Conservation (phyloP, 305 asterid species). For the Salvia sclarea region DNA sequence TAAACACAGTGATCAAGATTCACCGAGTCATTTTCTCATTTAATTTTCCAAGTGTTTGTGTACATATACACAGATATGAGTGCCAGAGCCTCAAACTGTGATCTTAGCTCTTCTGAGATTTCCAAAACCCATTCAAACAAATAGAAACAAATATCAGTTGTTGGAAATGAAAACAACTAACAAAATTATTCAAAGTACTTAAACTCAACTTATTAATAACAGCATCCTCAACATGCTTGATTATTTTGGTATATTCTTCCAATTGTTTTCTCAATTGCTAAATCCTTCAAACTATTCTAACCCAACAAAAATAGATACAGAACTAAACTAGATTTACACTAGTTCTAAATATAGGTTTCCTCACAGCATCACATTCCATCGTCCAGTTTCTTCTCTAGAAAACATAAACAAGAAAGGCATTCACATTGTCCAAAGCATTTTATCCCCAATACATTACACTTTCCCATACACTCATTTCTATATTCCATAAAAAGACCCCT, state of each 20-base stretch:
- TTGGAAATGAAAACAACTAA: not conserved
- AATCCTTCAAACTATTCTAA: not conserved
- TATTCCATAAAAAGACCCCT: not conserved
- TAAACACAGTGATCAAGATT: not conserved
- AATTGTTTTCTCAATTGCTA: constrained; percentile 1
- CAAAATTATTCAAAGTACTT: not conserved
- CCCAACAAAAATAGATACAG: not conserved
- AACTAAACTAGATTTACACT: constrained; percentile 3
- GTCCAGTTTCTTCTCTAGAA: not conserved
- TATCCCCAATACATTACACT: not conserved
- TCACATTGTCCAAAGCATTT: not conserved
- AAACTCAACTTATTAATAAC: not conserved
- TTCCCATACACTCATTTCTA: not conserved
- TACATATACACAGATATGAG: not conserved
- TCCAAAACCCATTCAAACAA: not conserved
- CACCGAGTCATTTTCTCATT: not conserved
- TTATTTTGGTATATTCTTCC: constrained; percentile 1
- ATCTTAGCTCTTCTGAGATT: not conserved
- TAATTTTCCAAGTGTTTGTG: not conserved
- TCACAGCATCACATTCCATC: not conserved
- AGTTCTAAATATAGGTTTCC: not conserved
- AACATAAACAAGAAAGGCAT: not conserved
- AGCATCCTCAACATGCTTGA: constrained; percentile 14
- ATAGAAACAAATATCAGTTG: not conserved
- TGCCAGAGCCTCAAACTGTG: not conserved